Percentiles rank a stretch among this genome's conserved stretches.
Evolutionary conservation across 805 yeast genomes (phyloP).

Genomic region (Lipomyces mesembrius): DNA sequence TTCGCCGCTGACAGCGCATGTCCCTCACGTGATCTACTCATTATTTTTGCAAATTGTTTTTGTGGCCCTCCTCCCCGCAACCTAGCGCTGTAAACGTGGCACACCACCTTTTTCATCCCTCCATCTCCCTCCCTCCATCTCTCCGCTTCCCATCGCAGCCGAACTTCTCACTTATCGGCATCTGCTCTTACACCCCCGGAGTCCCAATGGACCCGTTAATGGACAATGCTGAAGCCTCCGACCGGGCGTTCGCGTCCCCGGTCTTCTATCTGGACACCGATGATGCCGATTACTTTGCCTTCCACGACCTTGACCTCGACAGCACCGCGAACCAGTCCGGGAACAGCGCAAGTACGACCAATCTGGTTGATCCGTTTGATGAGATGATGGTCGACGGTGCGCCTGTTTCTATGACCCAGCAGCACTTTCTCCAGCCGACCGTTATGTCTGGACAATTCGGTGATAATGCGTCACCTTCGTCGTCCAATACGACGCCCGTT

Average conservation of each 20-base stretch:
- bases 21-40: neutral
- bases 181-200: conserved; percentile 6
- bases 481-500: conserved; percentile 24
- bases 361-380: neutral
- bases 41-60: neutral
- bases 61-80: neutral
- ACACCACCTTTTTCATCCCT: neutral
- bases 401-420: conserved; percentile 12
- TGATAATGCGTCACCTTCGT: conserved; percentile 4
- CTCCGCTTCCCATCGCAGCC: neutral
- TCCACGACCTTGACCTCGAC: conserved; percentile 31
- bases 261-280: conserved; percentile 24
- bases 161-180: neutral
- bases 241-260: conserved; percentile 11
- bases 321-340: conserved; percentile 6
- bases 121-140: neutral
- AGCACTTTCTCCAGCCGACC: conserved; percentile 1
- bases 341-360: neutral
- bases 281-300: conserved; percentile 27
- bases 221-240: conserved; percentile 14
- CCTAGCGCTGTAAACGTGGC: neutral
- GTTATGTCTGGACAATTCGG: conserved; percentile 1
- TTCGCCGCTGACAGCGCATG: neutral
- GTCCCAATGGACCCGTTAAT: conserved; percentile 22
- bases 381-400: conserved; percentile 4